A percentile compares a stretch with the other conserved stretches of the same genome.
Conservation (phyloP, 441 rosid genomes). For the Erysimum cheiri region DNA sequence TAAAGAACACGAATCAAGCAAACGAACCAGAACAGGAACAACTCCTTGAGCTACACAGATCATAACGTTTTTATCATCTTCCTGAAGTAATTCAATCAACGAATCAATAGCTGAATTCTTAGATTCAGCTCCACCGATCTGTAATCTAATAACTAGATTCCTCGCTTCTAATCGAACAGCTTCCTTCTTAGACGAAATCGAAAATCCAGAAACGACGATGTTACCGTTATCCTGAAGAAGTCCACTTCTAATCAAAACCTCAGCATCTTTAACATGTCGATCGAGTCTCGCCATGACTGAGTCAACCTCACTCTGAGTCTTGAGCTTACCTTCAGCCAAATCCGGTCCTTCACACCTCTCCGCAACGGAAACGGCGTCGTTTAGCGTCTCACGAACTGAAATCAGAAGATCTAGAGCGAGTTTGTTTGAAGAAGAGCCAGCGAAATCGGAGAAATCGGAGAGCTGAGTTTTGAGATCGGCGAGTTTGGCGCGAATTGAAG, state of each 20-base stretch:
- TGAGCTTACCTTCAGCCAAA: conserved; percentile 78
- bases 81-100: conserved; percentile 54
- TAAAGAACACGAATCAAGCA: conserved; percentile 68
- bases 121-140: conserved; percentile 75
- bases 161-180: conserved; percentile 69
- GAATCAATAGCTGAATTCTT: conserved; percentile 79
- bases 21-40: conserved; percentile 75
- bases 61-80: conserved; percentile 91
- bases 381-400: conserved; percentile 50
- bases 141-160: conserved; percentile 71
- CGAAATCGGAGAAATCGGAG: conserved; percentile 64
- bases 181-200: conserved; percentile 63
- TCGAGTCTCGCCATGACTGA: conserved; percentile 71
- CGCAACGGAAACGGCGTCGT: conserved; percentile 57
- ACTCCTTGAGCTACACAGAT: conserved; percentile 88
- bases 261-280: conserved; percentile 70
- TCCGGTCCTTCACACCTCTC: conserved; percentile 52
- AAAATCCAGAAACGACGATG: conserved; percentile 30
- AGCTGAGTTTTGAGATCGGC: conserved; percentile 63
- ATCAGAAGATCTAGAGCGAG: conserved; percentile 64
- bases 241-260: conserved; percentile 69
- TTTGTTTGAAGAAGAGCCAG: conserved; percentile 50
- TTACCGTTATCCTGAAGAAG: conserved; percentile 50
- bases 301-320: conserved; percentile 87
- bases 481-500: conserved; percentile 66